phyloP scores from a whole-genome alignment of 2,329 filamentous ascomycete species.

The Monosporascus ibericus region DNA sequence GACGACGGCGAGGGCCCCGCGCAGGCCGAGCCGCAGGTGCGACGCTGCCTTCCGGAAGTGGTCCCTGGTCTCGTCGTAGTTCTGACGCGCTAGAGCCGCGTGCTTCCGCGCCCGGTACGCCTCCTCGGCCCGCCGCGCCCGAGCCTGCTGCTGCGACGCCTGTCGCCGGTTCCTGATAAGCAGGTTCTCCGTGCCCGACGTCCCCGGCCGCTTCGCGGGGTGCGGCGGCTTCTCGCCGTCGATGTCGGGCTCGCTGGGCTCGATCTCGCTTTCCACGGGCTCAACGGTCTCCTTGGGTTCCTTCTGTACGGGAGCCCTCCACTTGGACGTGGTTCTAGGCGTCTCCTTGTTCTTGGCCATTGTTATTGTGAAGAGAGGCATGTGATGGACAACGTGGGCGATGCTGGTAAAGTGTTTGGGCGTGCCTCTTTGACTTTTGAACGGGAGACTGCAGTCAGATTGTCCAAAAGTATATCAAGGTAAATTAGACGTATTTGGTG shows the following conservation, averaged over 20 bases:
- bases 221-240: constrained; percentile 5
- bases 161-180: constrained; percentile 31
- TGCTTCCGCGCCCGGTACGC: constrained; percentile 36
- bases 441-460: neutral
- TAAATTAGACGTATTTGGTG: neutral
- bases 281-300: neutral
- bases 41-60: constrained; percentile 31
- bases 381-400: neutral
- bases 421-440: neutral
- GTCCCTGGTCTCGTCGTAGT: constrained; percentile 30
- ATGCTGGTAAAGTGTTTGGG: neutral
- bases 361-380: constrained; percentile 6
- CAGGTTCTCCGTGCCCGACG: constrained; percentile 36
- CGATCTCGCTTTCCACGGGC: neutral
- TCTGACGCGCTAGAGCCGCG: constrained; percentile 30
- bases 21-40: constrained; percentile 31
- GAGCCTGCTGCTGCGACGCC: constrained; percentile 31
- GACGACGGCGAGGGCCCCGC: constrained; percentile 26
- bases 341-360: constrained; percentile 8
- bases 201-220: constrained; percentile 28
- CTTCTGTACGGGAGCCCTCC: neutral
- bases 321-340: neutral
- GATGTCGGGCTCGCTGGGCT: no score
- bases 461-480: neutral
- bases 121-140: constrained; percentile 34